Evolutionary conservation across 345 rosid species (phyloP).

Genomic region (Gossypium sturtianum): DNA sequence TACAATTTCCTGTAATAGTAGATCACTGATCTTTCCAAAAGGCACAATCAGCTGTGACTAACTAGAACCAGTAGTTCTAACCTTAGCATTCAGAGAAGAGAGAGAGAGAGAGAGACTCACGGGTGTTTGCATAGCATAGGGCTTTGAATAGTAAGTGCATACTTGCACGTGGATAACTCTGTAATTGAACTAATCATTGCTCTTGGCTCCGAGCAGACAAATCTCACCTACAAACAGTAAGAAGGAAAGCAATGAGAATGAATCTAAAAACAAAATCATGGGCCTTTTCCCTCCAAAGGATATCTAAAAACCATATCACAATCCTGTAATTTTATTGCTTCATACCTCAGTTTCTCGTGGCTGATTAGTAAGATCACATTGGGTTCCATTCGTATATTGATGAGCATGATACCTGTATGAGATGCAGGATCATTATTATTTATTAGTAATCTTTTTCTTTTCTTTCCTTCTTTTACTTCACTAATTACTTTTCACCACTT

Average conservation of each 20-base stretch:
- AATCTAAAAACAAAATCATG: not conserved
- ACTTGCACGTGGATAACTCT: constrained; percentile 93
- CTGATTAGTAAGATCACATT: constrained; percentile 82
- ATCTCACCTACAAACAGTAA: constrained; percentile 64
- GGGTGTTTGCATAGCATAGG: constrained; percentile 91
- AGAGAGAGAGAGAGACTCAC: constrained; percentile 39
- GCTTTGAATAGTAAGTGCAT: constrained; percentile 68
- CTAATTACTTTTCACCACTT: not conserved
- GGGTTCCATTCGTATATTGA: constrained; percentile 72
- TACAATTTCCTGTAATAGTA: not conserved
- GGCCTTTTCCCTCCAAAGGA: not conserved
- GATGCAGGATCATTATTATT: not conserved
- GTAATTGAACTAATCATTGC: constrained; percentile 88
- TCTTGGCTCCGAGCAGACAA: constrained; percentile 87
- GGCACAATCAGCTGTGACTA: not conserved
- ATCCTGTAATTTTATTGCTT: constrained; percentile 36
- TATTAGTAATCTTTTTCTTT: not conserved
- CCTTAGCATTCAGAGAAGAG: not conserved
- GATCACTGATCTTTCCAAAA: not conserved
- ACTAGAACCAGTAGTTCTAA: not conserved
- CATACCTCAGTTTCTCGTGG: constrained; percentile 89
- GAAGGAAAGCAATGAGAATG: not conserved
- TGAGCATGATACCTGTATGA: constrained; percentile 80
- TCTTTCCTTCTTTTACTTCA: not conserved
- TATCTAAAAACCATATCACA: not conserved